Base-by-base conservation (phyloP, 305 asterid species). In the Solanum chacoense region DNA sequence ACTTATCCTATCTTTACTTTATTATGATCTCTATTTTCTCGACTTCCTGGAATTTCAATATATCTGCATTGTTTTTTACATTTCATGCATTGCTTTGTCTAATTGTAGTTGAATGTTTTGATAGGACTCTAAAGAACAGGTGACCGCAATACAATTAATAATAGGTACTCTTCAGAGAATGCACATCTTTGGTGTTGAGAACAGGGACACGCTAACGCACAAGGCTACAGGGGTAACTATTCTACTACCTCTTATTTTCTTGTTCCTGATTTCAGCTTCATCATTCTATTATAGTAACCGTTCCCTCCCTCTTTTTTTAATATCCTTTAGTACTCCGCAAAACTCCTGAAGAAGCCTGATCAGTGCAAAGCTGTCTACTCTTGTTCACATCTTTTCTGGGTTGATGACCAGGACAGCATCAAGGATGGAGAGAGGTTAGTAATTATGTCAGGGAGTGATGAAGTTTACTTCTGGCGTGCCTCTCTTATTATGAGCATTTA, bases 301-400 rank as follows among this genome's bases (percentile, higher is more conserved):
- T 3, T 50, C 7, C 42, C 73, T 9, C 42, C 20, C 34, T 50
- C 86, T 83, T 81, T 4, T 83, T 1, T 50, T 50, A 55, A 86
- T 87, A 89, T 28, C 55, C 26, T 89, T 36, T 90, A 98, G 99
- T 98, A 98, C 93, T 94, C 99, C 59, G 99, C 99, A 24, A 98
- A 96, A 94, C 97, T 98, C 92, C 93, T 98, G 94, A 96, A 95
- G 97, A 98, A 98, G 93, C 96, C 98, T 4, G 99, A 98, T 91
- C 99, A 98, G 91, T 98, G 99, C 91, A 93, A 98, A 92, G 99
- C 99, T 81, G 99, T 98, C 78, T 96, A 96, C 92, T 98, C 99
- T 85, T 98, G 99, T 92, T 93, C 99, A 29, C 99, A 98, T 91
- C 96, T 98, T 88, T 98, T 98, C 92, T 98, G 99, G 99, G 95